phyloP scores from a whole-genome alignment of 1,284 basidiomycete species.

The Cutaneotrichosporon cyanovorans region DNA sequence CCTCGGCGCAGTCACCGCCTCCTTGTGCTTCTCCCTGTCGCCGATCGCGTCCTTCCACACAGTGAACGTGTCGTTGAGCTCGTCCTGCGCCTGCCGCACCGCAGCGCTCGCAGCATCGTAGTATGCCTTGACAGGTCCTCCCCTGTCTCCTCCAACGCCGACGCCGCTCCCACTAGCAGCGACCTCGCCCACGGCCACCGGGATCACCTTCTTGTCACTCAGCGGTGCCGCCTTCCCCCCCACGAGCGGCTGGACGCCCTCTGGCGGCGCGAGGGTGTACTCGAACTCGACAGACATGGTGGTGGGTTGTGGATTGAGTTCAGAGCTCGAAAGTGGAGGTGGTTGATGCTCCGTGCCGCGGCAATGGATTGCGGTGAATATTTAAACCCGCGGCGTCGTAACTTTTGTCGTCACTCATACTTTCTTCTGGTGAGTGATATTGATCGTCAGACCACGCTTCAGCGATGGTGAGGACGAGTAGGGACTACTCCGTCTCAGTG shows the following conservation, averaged over 20 bases:
- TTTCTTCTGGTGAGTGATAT: too few relatives aligned
- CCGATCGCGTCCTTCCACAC: conserved; percentile 35
- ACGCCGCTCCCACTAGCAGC: background rate
- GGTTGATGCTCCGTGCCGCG: too few relatives aligned
- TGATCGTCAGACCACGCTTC: too few relatives aligned
- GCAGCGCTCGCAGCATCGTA: conserved; percentile 18
- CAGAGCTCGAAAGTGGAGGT: too few relatives aligned
- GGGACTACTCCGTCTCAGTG: conserved; percentile 7
- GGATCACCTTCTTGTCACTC: conserved; percentile 12
- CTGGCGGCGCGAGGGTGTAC: conserved; percentile 21
- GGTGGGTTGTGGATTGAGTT: too few relatives aligned
- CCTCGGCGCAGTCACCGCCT: conserved; percentile 18
- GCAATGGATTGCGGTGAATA: too few relatives aligned
- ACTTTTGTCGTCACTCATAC: too few relatives aligned
- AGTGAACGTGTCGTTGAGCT: conserved; percentile 25
- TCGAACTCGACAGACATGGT: conserved; percentile 11
- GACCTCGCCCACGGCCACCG: background rate
- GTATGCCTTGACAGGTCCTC: background rate
- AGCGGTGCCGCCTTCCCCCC: conserved; percentile 5
- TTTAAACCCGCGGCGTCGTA: too few relatives aligned
- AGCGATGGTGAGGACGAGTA: background rate
- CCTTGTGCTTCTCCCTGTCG: conserved; percentile 30
- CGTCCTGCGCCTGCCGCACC: conserved; percentile 19
- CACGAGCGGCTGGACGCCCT: conserved; percentile 4
- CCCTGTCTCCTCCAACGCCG: background rate